Conservation (phyloP, 495 filamentous ascomycete genomes). For the Aspergillus saccharolyticus region DNA sequence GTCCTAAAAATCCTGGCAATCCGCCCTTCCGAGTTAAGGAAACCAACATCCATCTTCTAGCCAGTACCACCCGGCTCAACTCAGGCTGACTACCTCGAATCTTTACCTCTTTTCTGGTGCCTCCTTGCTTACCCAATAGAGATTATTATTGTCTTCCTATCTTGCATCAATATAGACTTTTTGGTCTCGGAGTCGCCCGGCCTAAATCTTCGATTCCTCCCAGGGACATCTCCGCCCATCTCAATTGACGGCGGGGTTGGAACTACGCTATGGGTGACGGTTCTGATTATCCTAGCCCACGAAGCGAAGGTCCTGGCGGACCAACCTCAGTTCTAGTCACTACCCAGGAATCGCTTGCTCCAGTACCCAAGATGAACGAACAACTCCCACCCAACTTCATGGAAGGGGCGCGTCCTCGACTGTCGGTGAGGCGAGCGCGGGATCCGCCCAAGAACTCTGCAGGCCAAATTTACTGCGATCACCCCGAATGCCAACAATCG, state of each 20-base stretch:
- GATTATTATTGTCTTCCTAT: neutral
- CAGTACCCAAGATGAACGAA: constrained; percentile 41
- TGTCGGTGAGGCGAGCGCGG: constrained; percentile 45
- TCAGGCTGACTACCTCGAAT: constrained; percentile 7
- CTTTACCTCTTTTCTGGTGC: constrained; percentile 12
- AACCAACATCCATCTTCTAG: constrained; percentile 12
- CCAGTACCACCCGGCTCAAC: constrained; percentile 10
- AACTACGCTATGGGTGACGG: constrained; percentile 45
- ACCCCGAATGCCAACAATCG: constrained; percentile 51
- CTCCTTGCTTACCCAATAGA: neutral
- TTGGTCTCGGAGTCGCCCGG: constrained; percentile 1
- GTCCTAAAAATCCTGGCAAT: constrained; percentile 33
- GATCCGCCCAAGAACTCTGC: constrained; percentile 60
- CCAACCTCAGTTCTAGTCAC: constrained; percentile 38
- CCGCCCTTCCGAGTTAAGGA: constrained; percentile 13
- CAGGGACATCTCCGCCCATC: constrained; percentile 17
- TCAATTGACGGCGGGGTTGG: constrained; percentile 33
- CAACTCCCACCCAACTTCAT: constrained; percentile 33
- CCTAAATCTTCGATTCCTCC: constrained; percentile 2
- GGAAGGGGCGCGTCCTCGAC: constrained; percentile 40
- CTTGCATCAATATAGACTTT: neutral
- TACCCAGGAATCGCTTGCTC: constrained; percentile 32
- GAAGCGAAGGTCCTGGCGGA: constrained; percentile 44
- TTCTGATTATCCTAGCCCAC: constrained; percentile 48
- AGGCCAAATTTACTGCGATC: constrained; percentile 67